Conservation (phyloP, 108 stramenopile species). For the Skeletonema marinoi region DNA sequence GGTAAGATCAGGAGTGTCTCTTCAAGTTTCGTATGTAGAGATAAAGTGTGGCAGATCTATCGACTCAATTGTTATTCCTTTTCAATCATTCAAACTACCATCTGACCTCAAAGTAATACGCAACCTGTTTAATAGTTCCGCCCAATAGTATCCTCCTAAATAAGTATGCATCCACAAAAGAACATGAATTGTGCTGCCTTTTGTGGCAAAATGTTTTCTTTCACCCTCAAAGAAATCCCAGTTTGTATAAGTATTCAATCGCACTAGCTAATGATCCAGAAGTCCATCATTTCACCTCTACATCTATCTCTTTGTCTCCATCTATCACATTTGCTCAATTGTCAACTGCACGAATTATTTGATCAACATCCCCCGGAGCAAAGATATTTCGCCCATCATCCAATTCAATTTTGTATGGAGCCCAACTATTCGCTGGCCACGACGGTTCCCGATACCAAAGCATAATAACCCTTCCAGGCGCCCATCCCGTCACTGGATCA, state of each 20-base stretch:
- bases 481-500: constrained; percentile 87
- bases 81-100: too few relatives aligned
- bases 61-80: too few relatives aligned
- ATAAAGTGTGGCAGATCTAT: too few relatives aligned
- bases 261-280: neutral
- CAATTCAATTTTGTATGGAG: constrained; percentile 91
- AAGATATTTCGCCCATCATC: constrained; percentile 92
- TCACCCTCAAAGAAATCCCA: neutral
- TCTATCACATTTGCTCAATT: neutral
- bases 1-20: too few relatives aligned
- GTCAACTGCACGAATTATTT: constrained; percentile 59
- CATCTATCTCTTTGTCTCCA: neutral
- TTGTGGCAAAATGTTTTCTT: constrained; percentile 1
- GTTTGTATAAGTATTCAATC: neutral
- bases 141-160: neutral
- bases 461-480: constrained; percentile 68
- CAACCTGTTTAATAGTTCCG: neutral
- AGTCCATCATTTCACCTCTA: neutral
- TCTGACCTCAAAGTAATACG: too few relatives aligned
- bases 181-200: neutral
- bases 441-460: constrained; percentile 87
- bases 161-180: neutral
- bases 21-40: too few relatives aligned
- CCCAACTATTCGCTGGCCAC: constrained; percentile 85
- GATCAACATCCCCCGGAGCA: constrained; percentile 88